Evolutionary conservation across 306 rosid genomes (phyloP), one percentile per base, ranked within the genome.

Genomic region (Vigna nakashimae): DNA sequence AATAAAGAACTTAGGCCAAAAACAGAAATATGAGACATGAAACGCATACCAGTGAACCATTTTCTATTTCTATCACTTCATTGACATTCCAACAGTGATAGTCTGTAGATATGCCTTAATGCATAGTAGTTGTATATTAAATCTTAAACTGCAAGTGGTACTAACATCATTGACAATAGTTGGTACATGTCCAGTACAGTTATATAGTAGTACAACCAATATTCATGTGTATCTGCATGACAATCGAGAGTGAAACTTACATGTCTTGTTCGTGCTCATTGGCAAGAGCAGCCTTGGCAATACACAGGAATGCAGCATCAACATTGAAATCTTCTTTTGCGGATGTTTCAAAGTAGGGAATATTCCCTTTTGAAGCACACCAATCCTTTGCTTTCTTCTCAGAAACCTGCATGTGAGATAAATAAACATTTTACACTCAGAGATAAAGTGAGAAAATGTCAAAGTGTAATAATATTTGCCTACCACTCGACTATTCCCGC

Each of bases 401-500:
- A 56, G 98, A 95, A 60, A 95, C 97, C 98, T 95, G 87, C 38
- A 60, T 7, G 70, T 34, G 76, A 40, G 24, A 82, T 58, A 58
- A 75, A 85, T 73, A 89, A 75, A 73, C 16, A 50, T 76, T 59
- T 74, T 26, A 62, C 68, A 52, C 67, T 72, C 69, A 52, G 65
- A 48, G 62, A 43, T 65, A 30, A 58, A 71, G 50, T 42, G 79
- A 70, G 53, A 34, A 79, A 64, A 64, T 18, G 48, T 7, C 18
- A 15, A 72, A 36, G 28, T 50, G 53, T 53, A 49, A 75, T 58
- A 14, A 38, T 17, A 74, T 79, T 62, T 65, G 26, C 97, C 71
- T 88, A 95, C 98, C 98, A 95, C 98, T 84, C 98, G 87, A 89
- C 98, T 95, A 85, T 91, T 95, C 71, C 96, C 98, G 73, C 98